These are phyloP conservation scores for Solanum boliviense DNA, from an alignment of 257 asterid genomes.

Conservation along the genomic window DNA sequence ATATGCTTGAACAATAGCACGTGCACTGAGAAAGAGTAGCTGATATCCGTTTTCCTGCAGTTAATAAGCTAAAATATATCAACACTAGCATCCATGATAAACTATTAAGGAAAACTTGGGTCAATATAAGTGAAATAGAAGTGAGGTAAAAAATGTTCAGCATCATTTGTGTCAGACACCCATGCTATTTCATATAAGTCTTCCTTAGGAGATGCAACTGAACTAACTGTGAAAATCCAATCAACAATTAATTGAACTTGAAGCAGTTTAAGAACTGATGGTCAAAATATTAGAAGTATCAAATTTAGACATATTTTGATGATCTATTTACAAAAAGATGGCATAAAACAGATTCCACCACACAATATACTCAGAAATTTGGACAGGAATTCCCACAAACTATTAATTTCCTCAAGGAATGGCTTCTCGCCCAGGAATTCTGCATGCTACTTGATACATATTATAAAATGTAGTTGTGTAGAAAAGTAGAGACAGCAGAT, in stretches of 20 bases:
- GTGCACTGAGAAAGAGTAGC: conserved; percentile 92
- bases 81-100: background rate
- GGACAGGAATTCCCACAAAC: background rate
- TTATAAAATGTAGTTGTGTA: background rate
- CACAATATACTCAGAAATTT: background rate
- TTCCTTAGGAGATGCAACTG: background rate
- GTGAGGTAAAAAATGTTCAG: background rate
- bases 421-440: background rate
- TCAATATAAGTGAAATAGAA: background rate
- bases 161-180: background rate
- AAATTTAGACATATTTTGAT: background rate
- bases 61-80: background rate
- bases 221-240: background rate
- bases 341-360: background rate
- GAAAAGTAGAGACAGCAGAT: background rate
- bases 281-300: background rate
- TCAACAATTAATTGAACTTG: background rate
- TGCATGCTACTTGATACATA: background rate
- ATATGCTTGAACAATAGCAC: conserved; percentile 97
- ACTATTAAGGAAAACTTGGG: background rate
- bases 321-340: background rate
- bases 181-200: background rate
- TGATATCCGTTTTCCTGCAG: conserved; percentile 94
- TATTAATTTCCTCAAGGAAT: background rate
- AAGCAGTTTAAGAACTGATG: background rate